Percentiles rank a stretch among this genome's conserved stretches.
phyloP scores from a whole-genome alignment of 192 early-diverging fungal species.

The Mortierella antarctica region DNA sequence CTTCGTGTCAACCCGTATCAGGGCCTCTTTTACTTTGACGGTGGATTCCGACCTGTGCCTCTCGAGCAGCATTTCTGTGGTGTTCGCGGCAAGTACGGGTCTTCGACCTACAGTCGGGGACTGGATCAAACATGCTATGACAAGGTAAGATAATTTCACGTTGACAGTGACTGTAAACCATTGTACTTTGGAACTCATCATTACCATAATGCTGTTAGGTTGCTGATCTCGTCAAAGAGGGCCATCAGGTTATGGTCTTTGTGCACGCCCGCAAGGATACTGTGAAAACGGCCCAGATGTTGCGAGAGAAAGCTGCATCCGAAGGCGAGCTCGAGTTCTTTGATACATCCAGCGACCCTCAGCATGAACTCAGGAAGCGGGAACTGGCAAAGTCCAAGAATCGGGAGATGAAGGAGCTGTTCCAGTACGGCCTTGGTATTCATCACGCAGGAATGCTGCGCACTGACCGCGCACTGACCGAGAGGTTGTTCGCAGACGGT shows the following conservation, averaged over 20 bases:
- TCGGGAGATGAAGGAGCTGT: slow-evolving; percentile 90
- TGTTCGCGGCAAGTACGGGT: slow-evolving; percentile 89
- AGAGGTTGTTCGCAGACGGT: slow-evolving; percentile 92
- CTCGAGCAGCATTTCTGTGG: slow-evolving; percentile 97
- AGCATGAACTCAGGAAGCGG: slow-evolving; percentile 59
- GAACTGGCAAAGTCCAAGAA: slow-evolving; percentile 83
- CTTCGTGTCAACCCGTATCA: slow-evolving; percentile 91
- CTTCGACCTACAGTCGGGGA: slow-evolving; percentile 65
- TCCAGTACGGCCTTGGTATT: slow-evolving; percentile 85
- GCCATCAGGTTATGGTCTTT: slow-evolving; percentile 99
- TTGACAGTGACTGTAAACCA: neutral
- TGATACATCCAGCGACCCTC: slow-evolving; percentile 62
- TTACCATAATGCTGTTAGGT: slow-evolving; percentile 47
- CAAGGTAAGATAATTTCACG: slow-evolving; percentile 52
- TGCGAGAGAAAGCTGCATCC: slow-evolving; percentile 78
- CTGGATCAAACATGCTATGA: slow-evolving; percentile 92
- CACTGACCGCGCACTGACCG: slow-evolving; percentile 85
- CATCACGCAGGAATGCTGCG: slow-evolving; percentile 98
- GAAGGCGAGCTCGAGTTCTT: slow-evolving; percentile 74
- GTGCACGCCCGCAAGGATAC: slow-evolving; percentile 99
- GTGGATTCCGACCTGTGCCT: slow-evolving; percentile 94
- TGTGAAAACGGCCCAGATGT: slow-evolving; percentile 88
- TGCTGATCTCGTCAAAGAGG: slow-evolving; percentile 75
- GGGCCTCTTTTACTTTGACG: slow-evolving; percentile 98
- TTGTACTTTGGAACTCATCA: neutral